These are phyloP conservation scores for Lactarius evosmus DNA, from an alignment of 768 basidiomycete species.

Conservation along the genomic window DNA sequence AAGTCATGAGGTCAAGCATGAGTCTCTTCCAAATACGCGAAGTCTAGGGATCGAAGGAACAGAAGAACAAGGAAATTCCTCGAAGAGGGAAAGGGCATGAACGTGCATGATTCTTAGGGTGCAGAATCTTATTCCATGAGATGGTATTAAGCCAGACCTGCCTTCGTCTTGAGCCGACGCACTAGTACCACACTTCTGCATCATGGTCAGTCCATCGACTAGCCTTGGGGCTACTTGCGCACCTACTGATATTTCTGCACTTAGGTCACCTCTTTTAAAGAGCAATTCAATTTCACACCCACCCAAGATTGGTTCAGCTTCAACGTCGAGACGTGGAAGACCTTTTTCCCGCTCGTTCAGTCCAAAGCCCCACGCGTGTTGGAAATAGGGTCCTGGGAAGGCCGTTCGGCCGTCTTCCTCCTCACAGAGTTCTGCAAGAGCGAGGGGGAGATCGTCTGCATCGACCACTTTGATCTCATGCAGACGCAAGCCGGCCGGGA, in stretches of 20 bases:
- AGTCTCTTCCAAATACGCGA: not conserved
- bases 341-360: conserved; percentile 39
- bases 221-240: not conserved
- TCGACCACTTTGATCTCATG: conserved; percentile 60
- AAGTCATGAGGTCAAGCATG: not conserved
- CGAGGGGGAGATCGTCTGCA: conserved; percentile 48
- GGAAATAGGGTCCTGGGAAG: conserved; percentile 63
- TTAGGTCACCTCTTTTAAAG: not conserved
- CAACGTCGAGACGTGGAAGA: conserved; percentile 44
- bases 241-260: not conserved
- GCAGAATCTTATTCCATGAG: not conserved
- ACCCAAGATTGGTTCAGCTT: conserved; percentile 58
- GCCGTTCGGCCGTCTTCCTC: conserved; percentile 57
- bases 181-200: not conserved
- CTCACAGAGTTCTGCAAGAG: conserved; percentile 45
- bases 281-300: conserved; percentile 43
- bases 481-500: conserved; percentile 46
- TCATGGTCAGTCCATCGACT: not conserved
- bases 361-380: conserved; percentile 45
- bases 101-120: not conserved
- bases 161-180: not conserved
- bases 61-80: not conserved
- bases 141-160: not conserved
- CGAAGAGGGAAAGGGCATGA: not conserved
- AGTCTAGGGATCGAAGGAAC: not conserved